Conservation (phyloP, 2,329 filamentous ascomycete genomes). For the Colletotrichum zoysiae region DNA sequence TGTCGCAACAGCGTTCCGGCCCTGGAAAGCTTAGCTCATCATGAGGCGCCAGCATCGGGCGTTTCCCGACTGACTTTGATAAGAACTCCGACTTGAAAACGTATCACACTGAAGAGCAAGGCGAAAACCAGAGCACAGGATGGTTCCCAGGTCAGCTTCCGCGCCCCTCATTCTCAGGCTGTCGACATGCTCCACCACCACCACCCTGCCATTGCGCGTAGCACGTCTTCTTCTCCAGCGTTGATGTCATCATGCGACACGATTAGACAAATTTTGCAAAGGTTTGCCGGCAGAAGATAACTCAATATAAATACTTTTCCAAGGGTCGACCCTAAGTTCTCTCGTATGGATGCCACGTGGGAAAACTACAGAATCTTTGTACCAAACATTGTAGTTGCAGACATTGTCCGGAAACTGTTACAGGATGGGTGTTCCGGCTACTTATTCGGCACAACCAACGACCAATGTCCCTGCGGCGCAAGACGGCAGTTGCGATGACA, state of each 20-base stretch:
- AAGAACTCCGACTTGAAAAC: neutral
- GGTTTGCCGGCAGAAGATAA: no score
- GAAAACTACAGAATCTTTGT: neutral
- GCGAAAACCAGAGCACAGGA: neutral
- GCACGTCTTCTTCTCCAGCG: slow-evolving; percentile 26
- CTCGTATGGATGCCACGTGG: slow-evolving; percentile 1
- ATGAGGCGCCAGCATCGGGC: neutral
- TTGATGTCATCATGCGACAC: slow-evolving; percentile 31
- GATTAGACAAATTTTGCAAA: neutral
- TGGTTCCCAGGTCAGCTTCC: neutral
- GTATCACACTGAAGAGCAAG: neutral
- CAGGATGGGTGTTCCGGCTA: no score
- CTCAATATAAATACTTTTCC: neutral
- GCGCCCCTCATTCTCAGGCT: neutral
- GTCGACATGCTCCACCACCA: slow-evolving; percentile 6
- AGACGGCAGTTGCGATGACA: no score
- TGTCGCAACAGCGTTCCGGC: slow-evolving; percentile 5
- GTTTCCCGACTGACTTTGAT: neutral
- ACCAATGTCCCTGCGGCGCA: no score
- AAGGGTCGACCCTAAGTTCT: no score
- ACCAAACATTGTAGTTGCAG: neutral
- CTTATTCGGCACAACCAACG: no score
- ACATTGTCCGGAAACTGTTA: no score
- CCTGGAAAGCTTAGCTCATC: neutral
- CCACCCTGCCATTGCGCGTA: neutral